Conservation (phyloP, 768 basidiomycete species). For the Leucocoprinus sp. region DNA sequence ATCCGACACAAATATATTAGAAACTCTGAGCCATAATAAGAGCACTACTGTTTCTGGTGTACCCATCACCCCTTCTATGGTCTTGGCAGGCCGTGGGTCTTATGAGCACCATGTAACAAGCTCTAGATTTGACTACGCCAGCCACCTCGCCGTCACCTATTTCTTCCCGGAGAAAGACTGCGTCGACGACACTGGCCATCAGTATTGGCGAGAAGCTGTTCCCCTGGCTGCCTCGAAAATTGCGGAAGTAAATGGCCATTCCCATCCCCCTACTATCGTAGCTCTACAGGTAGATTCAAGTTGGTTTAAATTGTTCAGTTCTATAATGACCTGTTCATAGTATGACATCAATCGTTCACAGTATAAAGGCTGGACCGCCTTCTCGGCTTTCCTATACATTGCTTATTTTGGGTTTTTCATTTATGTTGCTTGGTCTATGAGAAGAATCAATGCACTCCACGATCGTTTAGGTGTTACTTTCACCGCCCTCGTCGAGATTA, state of each 20-base stretch:
- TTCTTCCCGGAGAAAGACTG: constrained; percentile 76
- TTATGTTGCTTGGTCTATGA: constrained; percentile 71
- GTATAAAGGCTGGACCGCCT: constrained; percentile 42
- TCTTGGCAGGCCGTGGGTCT: constrained; percentile 60
- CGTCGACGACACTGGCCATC: constrained; percentile 50
- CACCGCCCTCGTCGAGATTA: constrained; percentile 86
- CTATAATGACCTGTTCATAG: constrained; percentile 24
- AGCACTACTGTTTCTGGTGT: constrained; percentile 59
- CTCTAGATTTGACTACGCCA: constrained; percentile 53
- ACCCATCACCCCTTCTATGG: constrained; percentile 64
- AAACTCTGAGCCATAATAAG: constrained; percentile 43
- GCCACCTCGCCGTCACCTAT: constrained; percentile 72
- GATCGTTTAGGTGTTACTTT: constrained; percentile 87
- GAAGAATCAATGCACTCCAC: constrained; percentile 78
- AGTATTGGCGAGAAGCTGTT: constrained; percentile 54
- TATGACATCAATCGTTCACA: constrained; percentile 43
- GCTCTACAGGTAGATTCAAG: constrained; percentile 35
- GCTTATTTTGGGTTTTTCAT: constrained; percentile 70
- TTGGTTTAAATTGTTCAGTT: constrained; percentile 3
- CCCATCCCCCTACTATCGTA: constrained; percentile 33
- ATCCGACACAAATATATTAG: constrained; percentile 47
- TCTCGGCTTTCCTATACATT: constrained; percentile 65
- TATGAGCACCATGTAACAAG: constrained; percentile 40
- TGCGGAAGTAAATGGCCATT: constrained; percentile 21
- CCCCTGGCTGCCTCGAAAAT: constrained; percentile 27